phyloP scores from a whole-genome alignment of 768 basidiomycete species.

The Rhizopogon vinicolor region DNA sequence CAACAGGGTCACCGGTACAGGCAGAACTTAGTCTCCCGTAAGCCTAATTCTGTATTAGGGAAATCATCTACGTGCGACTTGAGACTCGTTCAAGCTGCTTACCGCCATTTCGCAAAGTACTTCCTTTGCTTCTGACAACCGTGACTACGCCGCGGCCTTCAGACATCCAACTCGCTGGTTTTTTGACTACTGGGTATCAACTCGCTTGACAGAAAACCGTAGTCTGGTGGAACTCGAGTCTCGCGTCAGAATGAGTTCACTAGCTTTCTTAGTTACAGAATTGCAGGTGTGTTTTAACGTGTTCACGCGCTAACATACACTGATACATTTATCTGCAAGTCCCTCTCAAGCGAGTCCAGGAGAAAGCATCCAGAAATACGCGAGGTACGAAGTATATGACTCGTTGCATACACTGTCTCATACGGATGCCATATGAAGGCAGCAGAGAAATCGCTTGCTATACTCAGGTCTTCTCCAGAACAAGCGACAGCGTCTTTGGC shows the following conservation, averaged over 20 bases:
- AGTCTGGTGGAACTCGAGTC: too few relatives aligned
- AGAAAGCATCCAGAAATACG: constrained; percentile 90
- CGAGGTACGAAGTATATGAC: constrained; percentile 48
- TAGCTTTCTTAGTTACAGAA: constrained; percentile 69
- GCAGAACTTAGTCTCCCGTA: too few relatives aligned
- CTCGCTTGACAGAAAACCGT: too few relatives aligned
- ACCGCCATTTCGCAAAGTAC: too few relatives aligned
- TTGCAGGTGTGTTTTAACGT: constrained; percentile 46
- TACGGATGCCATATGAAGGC: constrained; percentile 43
- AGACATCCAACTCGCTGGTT: too few relatives aligned
- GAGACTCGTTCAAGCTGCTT: too few relatives aligned
- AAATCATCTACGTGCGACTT: too few relatives aligned
- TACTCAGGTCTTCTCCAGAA: constrained; percentile 78
- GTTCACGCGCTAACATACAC: constrained; percentile 5
- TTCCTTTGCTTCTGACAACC: too few relatives aligned
- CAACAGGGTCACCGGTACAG: too few relatives aligned
- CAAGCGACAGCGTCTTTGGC: constrained; percentile 67
- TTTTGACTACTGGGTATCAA: too few relatives aligned
- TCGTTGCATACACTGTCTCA: constrained; percentile 3
- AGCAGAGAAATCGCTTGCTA: constrained; percentile 81
- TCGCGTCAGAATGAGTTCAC: constrained; percentile 48
- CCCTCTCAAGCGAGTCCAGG: constrained; percentile 83
- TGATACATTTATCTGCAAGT: constrained; percentile 36
- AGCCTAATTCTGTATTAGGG: too few relatives aligned
- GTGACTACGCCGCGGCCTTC: too few relatives aligned